Evolutionary conservation across 768 basidiomycete species (phyloP), one percentile per base, ranked within the genome.

Genomic region (Pulveroboletus sp.): DNA sequence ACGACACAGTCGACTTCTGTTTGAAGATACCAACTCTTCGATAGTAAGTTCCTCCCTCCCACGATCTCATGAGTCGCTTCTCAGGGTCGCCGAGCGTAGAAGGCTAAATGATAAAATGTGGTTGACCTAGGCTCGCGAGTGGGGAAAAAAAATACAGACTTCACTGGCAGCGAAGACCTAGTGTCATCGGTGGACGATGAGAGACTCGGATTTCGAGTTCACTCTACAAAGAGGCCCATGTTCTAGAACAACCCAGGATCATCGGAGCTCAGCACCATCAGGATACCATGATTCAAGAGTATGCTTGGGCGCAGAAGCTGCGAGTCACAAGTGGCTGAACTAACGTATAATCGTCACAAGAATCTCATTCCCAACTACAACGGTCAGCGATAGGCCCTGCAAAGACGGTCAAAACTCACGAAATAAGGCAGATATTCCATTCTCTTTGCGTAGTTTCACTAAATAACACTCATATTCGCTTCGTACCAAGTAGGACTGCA

Each of bases 251-350:
- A 74, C 0, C 85, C 72, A 4, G 89, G 89, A 57, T 90, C 88
- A 57, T 90, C 89, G 6, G 83, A 87, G 58, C 76, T 79, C 4
- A 90, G 73, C 0, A 79, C 80, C 7, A 90, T 82, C 3, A 84
- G 82, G 8, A 90, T 75, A 1, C 87, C 86, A 51, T 87, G 73
- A 62, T 86, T 90, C 41, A 90, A 62, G 32, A 88, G 59, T n/a
- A 78, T 90, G 87, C 77, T 81, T 84, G 3, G 83, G 83, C 80
- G 90, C 90, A 5, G 87, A 87, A 9, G 85, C 80, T 3, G 87
- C 33, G 2, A 47, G 35, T 35, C 20, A 35, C 10, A 23, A 37
- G 17, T 8, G 27, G 39, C 21, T 10, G 37, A 51, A 42, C 37
- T 1, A 31, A 35, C 5, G 43, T 53, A 17, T 13, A 19, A 44